Evolutionary conservation across 2,329 filamentous ascomycete genomes (phyloP), one percentile per base, ranked within the genome.

Genomic region (Coleophoma cylindrospora): DNA sequence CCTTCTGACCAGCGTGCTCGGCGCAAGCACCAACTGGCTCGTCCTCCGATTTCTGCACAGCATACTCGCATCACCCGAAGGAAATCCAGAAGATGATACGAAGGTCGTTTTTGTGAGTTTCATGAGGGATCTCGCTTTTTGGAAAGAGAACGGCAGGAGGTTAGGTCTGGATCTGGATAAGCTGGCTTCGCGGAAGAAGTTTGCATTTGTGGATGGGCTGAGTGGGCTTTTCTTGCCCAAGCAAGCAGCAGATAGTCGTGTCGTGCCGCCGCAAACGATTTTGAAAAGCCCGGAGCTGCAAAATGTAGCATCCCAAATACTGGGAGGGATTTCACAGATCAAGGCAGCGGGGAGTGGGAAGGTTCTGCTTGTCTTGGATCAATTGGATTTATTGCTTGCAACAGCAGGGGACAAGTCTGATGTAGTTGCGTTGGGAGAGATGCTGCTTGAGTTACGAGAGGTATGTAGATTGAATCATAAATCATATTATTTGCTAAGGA

Each of bases 91-190:
- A 13, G 63, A 64, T 11, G 69, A 70, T 40, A 69, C 67, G 22
- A 76, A 73, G 45, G 78, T 96, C 1, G 74, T 96, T 3, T 74
- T 96, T 3, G 83, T 94, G 51, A 95, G 88, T 70, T 96, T 94
- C 69, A 71, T 95, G 68, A 79, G 89, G 53, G 86, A 92, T 60
- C 80, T 78, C 55, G 72, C 79, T 1, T 95, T 95, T 64, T 96
- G 91, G 90, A 83, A 74, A 54, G 80, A 84, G 3, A 85, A 88
- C 45, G 78, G 77, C 2, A 77, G 81, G 48, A 84, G 84, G 66
- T 68, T 90, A 62, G 88, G 87, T 2, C 63, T 94, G 45, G 89
- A 95, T 67, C 71, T 94, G 46, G 79, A 85, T 15, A 74, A 74
- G 6, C 66, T 85, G 4, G 67, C 70, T 48, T 73, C 74, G 34